Conservation (phyloP, 2,329 filamentous ascomycete species). For the Botrytis elliptica region DNA sequence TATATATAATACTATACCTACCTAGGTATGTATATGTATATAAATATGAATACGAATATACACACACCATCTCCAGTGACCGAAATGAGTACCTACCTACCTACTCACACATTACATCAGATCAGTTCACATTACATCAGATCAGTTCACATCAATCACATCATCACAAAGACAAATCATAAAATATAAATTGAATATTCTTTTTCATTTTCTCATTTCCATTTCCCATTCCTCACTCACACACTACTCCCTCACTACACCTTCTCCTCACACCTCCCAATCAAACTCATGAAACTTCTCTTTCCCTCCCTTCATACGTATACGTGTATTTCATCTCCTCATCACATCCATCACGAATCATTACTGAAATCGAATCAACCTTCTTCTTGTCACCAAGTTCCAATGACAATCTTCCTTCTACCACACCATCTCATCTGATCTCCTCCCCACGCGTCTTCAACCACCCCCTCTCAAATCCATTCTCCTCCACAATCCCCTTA, state of each 20-base stretch:
- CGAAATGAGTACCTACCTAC: too few relatives aligned
- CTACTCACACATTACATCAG: too few relatives aligned
- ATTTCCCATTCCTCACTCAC: not conserved
- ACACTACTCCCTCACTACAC: not conserved
- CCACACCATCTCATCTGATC: not conserved
- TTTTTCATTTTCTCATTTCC: conserved; percentile 14
- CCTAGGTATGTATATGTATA: too few relatives aligned
- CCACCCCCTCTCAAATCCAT: not conserved
- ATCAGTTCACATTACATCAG: too few relatives aligned
- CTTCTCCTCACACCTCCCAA: not conserved
- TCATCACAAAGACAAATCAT: not conserved
- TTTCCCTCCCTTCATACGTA: conserved; percentile 1
- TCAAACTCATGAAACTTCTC: not conserved
- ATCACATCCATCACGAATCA: conserved; percentile 9
- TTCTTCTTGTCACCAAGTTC: not conserved
- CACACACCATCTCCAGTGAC: too few relatives aligned
- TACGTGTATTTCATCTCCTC: conserved; percentile 3
- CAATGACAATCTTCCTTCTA: not conserved
- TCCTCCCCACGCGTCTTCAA: not conserved
- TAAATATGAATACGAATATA: too few relatives aligned
- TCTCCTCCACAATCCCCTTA: not conserved
- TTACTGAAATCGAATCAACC: not conserved
- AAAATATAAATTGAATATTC: not conserved
- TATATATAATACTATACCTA: too few relatives aligned
- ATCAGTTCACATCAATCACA: not conserved